Percentiles rank a stretch among this genome's conserved stretches.
These are phyloP conservation scores for Cyamopsis tetragonoloba DNA, from an alignment of 306 rosid species.

Conservation along the genomic window DNA sequence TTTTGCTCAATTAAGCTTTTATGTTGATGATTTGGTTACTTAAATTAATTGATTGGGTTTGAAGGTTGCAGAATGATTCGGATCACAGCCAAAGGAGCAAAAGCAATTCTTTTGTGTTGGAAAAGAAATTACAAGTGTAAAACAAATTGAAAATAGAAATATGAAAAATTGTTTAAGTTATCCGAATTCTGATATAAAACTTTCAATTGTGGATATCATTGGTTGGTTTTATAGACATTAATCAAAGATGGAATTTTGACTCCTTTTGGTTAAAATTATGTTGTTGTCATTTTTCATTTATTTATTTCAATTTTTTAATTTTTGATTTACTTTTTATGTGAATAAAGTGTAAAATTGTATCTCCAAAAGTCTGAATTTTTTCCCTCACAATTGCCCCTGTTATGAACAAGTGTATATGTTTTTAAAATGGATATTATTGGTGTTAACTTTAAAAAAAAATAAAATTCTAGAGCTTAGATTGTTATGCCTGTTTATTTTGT, in stretches of 20 bases:
- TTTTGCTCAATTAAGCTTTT: neutral
- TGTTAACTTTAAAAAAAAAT: too few species aligned
- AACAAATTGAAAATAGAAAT: neutral
- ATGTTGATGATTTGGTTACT: neutral
- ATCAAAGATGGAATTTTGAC: neutral
- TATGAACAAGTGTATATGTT: neutral
- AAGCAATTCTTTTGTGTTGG: neutral
- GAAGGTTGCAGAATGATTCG: slow-evolving; percentile 24
- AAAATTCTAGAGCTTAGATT: too few species aligned
- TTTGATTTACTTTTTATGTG: neutral
- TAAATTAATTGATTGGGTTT: slow-evolving; percentile 13
- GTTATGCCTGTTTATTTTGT: too few species aligned
- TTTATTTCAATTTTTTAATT: neutral
- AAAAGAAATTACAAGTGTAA: slow-evolving; percentile 1
- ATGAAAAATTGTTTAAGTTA: neutral
- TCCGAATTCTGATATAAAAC: neutral
- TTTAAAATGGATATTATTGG: neutral
- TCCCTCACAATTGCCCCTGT: neutral
- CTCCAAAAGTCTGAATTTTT: neutral
- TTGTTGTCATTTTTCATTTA: neutral
- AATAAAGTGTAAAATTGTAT: slow-evolving; percentile 1
- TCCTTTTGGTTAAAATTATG: neutral
- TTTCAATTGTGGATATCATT: slow-evolving; percentile 21
- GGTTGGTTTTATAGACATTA: too few species aligned
- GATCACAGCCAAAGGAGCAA: slow-evolving; percentile 7